Evolutionary conservation across 2,329 filamentous ascomycete genomes (phyloP).

Genomic region (Fusarium tricinctum): DNA sequence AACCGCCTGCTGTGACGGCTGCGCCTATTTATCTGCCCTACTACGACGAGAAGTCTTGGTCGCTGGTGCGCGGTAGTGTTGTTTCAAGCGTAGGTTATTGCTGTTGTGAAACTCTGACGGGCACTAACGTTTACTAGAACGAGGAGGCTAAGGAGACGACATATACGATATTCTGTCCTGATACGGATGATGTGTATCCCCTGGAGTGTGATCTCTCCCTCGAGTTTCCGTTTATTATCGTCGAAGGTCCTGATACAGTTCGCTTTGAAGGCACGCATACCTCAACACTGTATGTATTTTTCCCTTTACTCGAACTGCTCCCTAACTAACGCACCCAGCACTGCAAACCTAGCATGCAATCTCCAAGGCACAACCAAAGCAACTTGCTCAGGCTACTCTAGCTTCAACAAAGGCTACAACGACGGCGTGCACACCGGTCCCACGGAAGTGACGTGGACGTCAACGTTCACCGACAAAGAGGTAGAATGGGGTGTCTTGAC

Average conservation of each 20-base stretch:
- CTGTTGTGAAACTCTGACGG: not conserved
- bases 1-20: slow-evolving; percentile 54
- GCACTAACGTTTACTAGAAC: slow-evolving; percentile 40
- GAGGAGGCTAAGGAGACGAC: slow-evolving; percentile 56
- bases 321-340: slow-evolving; percentile 51
- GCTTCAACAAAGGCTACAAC: slow-evolving; percentile 57
- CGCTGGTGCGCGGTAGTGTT: slow-evolving; percentile 61
- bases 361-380: slow-evolving; percentile 60
- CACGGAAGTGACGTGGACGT: slow-evolving; percentile 61
- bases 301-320: not conserved
- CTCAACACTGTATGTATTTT: slow-evolving; percentile 58
- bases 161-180: slow-evolving; percentile 65
- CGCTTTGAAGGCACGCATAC: slow-evolving; percentile 60
- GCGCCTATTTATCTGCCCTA: slow-evolving; percentile 63
- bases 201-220: slow-evolving; percentile 60
- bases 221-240: slow-evolving; percentile 63
- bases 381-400: slow-evolving; percentile 64
- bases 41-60: slow-evolving; percentile 60
- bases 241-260: slow-evolving; percentile 61
- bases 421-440: slow-evolving; percentile 59
- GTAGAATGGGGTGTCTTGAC: slow-evolving; percentile 63
- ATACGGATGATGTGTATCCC: slow-evolving; percentile 57
- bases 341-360: slow-evolving; percentile 60
- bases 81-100: slow-evolving; percentile 57
- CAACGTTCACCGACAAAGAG: slow-evolving; percentile 58